Base-by-base conservation (phyloP, 169 alveolate genomes). In the Cryptosporidium parvum region DNA sequence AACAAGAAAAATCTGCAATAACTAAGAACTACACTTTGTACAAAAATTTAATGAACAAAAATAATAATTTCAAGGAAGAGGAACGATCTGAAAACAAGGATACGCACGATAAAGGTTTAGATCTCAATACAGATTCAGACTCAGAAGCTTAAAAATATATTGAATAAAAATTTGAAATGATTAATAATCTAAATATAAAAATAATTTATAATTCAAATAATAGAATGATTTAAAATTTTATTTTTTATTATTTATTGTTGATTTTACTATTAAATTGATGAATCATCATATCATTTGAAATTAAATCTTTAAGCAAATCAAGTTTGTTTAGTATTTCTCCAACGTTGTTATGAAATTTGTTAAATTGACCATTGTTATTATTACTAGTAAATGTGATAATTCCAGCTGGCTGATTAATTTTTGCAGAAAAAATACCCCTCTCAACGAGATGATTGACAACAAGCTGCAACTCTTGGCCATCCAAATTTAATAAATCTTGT, bases 1-100 rank as follows among this genome's bases (percentile, higher is more conserved):
- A 80, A 48, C 89, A 80, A 80, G 75, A 80, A 37, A 80, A 80
- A 33, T 80, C 89, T 10, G 37, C 62, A 80, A 80, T 44, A 33
- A 80, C 89, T 14, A 80, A 80, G 65, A 62, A 1, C 16, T 80
- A 80, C 53, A 62, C 89, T 12, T 18, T 75, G 12, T 44, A 26
- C 29, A 42, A 33, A 5, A 65, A 65, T 26, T 18, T 5, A 16
- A 65, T 59, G 5, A 62, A 59, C 23, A 44, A 39, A 9, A 16
- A 37, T 5, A 16, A 37, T 5, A 62, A 23, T 14, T 61, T 1
- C 0, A 56, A 29, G 59, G 65, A 51, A 10, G 39, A 39, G 16
- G 31, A 69, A 10, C 9, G 9, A 33, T 10, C 33, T 69, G 10
- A 69, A 37, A 21, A 31, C 8, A 65, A 52, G 14, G 58, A 29